Evolutionary conservation across 2,329 filamentous ascomycete genomes (phyloP).

Genomic region (Xylariomycetidae sp.): DNA sequence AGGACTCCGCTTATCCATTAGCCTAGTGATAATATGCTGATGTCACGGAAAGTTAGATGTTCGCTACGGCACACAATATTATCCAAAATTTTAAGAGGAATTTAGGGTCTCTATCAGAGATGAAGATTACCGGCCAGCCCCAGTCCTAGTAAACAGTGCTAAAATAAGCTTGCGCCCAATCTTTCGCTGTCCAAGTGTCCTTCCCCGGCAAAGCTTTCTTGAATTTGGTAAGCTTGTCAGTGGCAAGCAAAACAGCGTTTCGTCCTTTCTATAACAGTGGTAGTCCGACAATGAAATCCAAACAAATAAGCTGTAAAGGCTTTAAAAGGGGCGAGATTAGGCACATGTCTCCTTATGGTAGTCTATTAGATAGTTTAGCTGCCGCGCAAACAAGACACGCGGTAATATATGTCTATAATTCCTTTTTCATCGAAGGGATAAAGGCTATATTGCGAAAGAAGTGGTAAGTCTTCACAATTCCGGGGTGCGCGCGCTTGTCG

Average conservation of each 20-base stretch:
- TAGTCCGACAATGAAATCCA: background rate
- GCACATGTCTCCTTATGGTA: background rate
- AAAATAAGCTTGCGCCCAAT: background rate
- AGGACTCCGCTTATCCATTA: background rate
- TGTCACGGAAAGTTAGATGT: background rate
- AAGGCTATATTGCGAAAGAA: background rate
- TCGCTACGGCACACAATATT: background rate
- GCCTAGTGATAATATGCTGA: background rate
- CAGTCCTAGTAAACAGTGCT: background rate
- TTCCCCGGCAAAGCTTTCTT: background rate
- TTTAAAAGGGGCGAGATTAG: background rate
- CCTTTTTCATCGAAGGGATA: background rate
- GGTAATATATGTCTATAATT: background rate
- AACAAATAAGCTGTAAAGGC: background rate
- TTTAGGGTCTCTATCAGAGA: background rate
- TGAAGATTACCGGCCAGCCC: background rate
- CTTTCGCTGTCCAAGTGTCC: background rate
- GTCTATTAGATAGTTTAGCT: background rate
- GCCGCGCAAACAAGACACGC: background rate
- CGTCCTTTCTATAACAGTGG: background rate
- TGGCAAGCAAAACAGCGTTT: background rate
- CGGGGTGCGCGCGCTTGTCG: background rate
- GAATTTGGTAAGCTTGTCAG: background rate
- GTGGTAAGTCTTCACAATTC: background rate
- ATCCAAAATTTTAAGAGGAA: background rate